Percentiles rank a stretch among this genome's conserved stretches.
Evolutionary conservation across 768 basidiomycete species (phyloP).

Genomic region (Lactarius sp.): DNA sequence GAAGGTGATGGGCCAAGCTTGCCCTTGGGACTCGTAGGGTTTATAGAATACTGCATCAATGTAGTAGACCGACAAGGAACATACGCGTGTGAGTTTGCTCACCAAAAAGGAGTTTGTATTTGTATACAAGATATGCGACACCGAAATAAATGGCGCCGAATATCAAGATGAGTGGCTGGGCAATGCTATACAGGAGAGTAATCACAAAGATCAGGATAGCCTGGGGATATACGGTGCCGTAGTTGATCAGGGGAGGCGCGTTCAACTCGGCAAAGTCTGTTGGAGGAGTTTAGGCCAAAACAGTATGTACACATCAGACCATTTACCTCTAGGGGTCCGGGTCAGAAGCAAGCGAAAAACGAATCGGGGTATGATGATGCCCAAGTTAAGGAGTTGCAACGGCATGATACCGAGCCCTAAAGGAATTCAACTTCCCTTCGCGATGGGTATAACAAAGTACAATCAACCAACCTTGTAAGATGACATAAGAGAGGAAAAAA

Average conservation of each 20-base stretch:
- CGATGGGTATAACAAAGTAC: not conserved
- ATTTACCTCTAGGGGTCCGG: slow-evolving; percentile 80
- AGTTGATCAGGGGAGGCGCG: slow-evolving; percentile 97
- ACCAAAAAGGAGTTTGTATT: slow-evolving; percentile 97
- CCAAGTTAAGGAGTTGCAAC: slow-evolving; percentile 87
- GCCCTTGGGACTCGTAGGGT: slow-evolving; percentile 94
- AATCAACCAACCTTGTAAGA: slow-evolving; percentile 59
- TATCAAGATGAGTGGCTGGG: slow-evolving; percentile 90
- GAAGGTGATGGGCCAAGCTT: slow-evolving; percentile 97
- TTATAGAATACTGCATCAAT: slow-evolving; percentile 85
- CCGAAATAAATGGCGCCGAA: slow-evolving; percentile 97
- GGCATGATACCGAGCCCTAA: slow-evolving; percentile 92
- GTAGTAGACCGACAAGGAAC: not conserved
- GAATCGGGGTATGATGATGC: slow-evolving; percentile 76
- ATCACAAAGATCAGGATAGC: slow-evolving; percentile 95
- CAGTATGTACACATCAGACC: not conserved
- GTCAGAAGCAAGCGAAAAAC: slow-evolving; percentile 74
- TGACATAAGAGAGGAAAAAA: slow-evolving; percentile 82
- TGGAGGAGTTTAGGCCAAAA: slow-evolving; percentile 7
- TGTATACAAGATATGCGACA: slow-evolving; percentile 93
- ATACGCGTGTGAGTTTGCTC: slow-evolving; percentile 30
- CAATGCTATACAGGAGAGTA: slow-evolving; percentile 91
- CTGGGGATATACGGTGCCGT: slow-evolving; percentile 95
- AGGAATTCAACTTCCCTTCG: slow-evolving; percentile 11
- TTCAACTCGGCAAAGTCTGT: slow-evolving; percentile 94